Base-by-base conservation (phyloP, 208 protist species). In the Wallacemonas rigidus region DNA sequence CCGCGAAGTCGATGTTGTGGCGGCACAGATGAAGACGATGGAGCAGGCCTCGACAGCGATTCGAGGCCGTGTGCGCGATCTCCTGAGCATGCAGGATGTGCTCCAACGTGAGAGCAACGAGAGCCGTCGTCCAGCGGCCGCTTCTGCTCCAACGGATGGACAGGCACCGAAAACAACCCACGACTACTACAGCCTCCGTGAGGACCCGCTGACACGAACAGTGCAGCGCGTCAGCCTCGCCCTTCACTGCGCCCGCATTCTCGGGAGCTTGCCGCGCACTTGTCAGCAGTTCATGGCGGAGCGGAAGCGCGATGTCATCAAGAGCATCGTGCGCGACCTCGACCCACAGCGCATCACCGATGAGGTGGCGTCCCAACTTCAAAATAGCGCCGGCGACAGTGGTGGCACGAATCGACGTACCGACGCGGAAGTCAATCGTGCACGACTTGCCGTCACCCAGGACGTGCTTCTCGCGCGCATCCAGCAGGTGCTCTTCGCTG, bases 201-300 rank as follows among this genome's bases (percentile, higher is more conserved):
- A 51, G 8, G 45, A 61, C 38, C 54, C 57, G 41, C 44, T 70
- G 9, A 71, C 17, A 12, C 26, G 39, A 11, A 69, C 71, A 17
- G 61, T 69, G n/a, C 58, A 54, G 48, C 81, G 85, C 54, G 87
- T 89, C 7, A 80, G 74, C 41, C 79, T 80, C 36, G 81, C 87
- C 0, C 57, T 95, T 70, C 85, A 91, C 69, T 95, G 90, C 74
- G 65, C 83, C 36, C 80, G 83, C 69, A 78, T 80, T 48, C 71
- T 93, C 14, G 84, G 82, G 15, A 85, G 68, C 57, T 79, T 92
- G 40, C 77, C 81, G 35, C 76, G 82, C 12, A 82, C 82, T 6
- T 64, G 91, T 43, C 67, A 82, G 17, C 70, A 75, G 67, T 84
- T 90, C 53, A 93, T 93, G 86, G 85, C 80, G 12, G 90, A 95